Conservation (phyloP, 2,329 filamentous ascomycete species). For the Calonectria montana region DNA sequence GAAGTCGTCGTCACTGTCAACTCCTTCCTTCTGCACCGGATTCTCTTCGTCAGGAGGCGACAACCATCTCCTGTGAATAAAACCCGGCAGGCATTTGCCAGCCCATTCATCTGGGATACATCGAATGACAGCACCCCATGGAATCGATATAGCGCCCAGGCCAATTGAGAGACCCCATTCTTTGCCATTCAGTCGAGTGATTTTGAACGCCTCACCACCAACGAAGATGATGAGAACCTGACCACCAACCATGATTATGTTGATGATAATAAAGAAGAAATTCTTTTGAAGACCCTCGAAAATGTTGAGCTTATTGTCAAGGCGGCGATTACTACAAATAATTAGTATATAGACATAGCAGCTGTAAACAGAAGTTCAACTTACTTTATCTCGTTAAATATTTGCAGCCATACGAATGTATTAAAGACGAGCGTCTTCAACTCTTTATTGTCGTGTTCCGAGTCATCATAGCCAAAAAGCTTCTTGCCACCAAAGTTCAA, state of each 20-base stretch:
- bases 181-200: conserved; percentile 68
- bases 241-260: conserved; percentile 83
- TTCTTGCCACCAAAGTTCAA: conserved; percentile 70
- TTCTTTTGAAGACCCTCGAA: conserved; percentile 85
- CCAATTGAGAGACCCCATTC: conserved; percentile 89
- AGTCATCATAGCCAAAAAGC: conserved; percentile 60
- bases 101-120: conserved; percentile 74
- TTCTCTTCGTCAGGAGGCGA: conserved; percentile 29
- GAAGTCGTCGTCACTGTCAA: conserved; percentile 38
- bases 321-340: conserved; percentile 64
- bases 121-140: conserved; percentile 79
- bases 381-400: conserved; percentile 75
- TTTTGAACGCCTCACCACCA: conserved; percentile 80
- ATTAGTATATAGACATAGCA: conserved; percentile 64
- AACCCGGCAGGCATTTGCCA: conserved; percentile 41
- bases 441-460: conserved; percentile 42
- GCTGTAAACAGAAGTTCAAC: conserved; percentile 68
- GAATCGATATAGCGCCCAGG: conserved; percentile 80
- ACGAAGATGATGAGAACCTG: conserved; percentile 89
- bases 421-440: conserved; percentile 75
- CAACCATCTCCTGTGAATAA: conserved; percentile 43
- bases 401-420: conserved; percentile 79
- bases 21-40: conserved; percentile 25
- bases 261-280: conserved; percentile 85
- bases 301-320: conserved; percentile 90